A percentile compares a stretch with the other conserved stretches of the same genome.
These are phyloP conservation scores for Singerocomus inundabilis DNA, from an alignment of 1,284 basidiomycete species.

Conservation along the genomic window DNA sequence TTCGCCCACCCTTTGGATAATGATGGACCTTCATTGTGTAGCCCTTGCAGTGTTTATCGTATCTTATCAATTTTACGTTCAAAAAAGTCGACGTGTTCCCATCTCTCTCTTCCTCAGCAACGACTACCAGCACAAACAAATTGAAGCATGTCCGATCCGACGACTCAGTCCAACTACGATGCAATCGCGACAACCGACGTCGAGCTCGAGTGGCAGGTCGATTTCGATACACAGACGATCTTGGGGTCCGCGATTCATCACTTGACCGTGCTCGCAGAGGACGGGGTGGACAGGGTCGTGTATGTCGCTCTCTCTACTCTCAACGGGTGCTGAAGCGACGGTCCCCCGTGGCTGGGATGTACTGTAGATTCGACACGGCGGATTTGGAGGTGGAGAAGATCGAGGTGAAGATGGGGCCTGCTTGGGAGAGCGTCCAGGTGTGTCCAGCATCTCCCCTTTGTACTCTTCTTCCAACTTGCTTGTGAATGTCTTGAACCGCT, in stretches of 20 bases:
- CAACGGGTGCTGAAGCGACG: not conserved
- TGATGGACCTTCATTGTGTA: conserved; percentile 12
- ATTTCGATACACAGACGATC: conserved; percentile 71
- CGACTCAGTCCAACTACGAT: conserved; percentile 79
- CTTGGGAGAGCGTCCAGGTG: conserved; percentile 14
- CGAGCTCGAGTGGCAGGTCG: conserved; percentile 79
- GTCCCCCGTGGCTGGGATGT: not conserved
- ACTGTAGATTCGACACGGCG: conserved; percentile 82
- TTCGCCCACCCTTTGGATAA: not conserved
- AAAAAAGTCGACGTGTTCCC: not conserved
- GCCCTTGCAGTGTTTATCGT: conserved; percentile 3
- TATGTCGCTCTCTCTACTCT: conserved; percentile 33
- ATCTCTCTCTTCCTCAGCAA: not conserved
- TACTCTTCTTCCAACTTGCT: too few species aligned
- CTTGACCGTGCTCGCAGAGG: conserved; percentile 51
- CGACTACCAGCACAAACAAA: not conserved
- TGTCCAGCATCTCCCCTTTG: not conserved
- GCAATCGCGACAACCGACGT: conserved; percentile 69
- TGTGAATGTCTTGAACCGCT: too few species aligned
- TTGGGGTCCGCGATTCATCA: conserved; percentile 73
- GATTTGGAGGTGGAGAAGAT: conserved; percentile 68
- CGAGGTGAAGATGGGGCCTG: conserved; percentile 45
- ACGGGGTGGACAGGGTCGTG: conserved; percentile 64
- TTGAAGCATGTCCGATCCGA: conserved; percentile 51
- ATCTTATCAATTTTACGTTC: conserved; percentile 1